Conservation (phyloP, 352 stramenopile species). For the Pythium aquatile region DNA sequence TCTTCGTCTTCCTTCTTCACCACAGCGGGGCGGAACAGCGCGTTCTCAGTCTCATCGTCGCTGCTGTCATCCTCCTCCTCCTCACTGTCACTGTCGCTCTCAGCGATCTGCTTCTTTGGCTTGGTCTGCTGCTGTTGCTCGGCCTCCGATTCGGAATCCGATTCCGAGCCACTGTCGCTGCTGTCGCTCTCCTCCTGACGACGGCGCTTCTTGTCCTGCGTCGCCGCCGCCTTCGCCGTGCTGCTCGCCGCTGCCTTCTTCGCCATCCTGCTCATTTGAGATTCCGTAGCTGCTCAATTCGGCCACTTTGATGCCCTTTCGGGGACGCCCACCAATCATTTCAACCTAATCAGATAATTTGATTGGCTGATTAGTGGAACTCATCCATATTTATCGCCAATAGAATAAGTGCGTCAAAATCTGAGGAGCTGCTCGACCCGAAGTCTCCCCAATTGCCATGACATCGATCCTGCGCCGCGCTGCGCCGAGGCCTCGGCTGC, state of each 20-base stretch:
- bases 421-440: background rate
- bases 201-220: slow-evolving; percentile 34
- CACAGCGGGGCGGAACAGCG: slow-evolving; percentile 62
- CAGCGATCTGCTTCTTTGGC: background rate
- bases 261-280: slow-evolving; percentile 17
- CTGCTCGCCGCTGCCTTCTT: slow-evolving; percentile 13
- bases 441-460: background rate
- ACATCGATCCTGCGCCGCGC: background rate
- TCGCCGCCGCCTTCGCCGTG: slow-evolving; percentile 17
- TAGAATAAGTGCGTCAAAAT: background rate
- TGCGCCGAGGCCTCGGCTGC: background rate
- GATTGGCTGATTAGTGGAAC: slow-evolving; percentile 8
- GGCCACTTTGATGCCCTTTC: slow-evolving; percentile 16
- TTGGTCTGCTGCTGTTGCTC: slow-evolving; percentile 12
- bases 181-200: slow-evolving; percentile 30
- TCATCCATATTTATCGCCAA: background rate
- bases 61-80: slow-evolving; percentile 21
- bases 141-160: slow-evolving; percentile 9
- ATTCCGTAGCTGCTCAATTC: slow-evolving; percentile 9
- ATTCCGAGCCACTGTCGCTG: slow-evolving; percentile 3
- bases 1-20: slow-evolving; percentile 5
- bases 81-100: slow-evolving; percentile 13
- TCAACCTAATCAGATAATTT: background rate
- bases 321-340: slow-evolving; percentile 25
- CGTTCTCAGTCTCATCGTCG: slow-evolving; percentile 65